These are phyloP conservation scores for Murraya paniculata DNA, from an alignment of 345 rosid genomes.

Conservation along the genomic window DNA sequence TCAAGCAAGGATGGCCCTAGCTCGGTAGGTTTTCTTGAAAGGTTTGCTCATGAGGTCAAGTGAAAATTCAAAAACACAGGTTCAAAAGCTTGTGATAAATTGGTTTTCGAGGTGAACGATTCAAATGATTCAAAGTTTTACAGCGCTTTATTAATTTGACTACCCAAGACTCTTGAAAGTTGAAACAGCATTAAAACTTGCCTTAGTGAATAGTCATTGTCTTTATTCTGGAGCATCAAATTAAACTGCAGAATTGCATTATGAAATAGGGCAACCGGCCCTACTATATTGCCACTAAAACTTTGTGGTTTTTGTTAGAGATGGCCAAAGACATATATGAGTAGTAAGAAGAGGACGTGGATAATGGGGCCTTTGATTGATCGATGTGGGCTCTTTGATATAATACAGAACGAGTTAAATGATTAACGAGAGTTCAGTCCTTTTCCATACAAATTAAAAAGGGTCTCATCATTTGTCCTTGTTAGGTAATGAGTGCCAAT, in stretches of 20 bases:
- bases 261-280: neutral
- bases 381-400: neutral
- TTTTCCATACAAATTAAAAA: neutral
- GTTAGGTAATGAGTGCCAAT: constrained; percentile 4
- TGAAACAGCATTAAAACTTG: neutral
- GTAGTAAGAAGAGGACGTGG: neutral
- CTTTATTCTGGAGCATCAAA: neutral
- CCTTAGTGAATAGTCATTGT: neutral
- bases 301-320: neutral
- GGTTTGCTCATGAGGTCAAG: no score
- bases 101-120: no score
- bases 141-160: no score
- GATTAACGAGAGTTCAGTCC: neutral
- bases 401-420: neutral
- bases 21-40: no score
- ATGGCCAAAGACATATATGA: neutral
- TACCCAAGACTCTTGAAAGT: no score
- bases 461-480: neutral
- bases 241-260: neutral
- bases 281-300: neutral
- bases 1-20: constrained; percentile 3
- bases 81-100: no score
- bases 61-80: no score
- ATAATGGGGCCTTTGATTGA: neutral
- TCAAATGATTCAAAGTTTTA: no score